A percentile compares a stretch with the other conserved stretches of the same genome.
Evolutionary conservation across 2,329 filamentous ascomycete genomes (phyloP).

Genomic region (Colletotrichum brevisporum): DNA sequence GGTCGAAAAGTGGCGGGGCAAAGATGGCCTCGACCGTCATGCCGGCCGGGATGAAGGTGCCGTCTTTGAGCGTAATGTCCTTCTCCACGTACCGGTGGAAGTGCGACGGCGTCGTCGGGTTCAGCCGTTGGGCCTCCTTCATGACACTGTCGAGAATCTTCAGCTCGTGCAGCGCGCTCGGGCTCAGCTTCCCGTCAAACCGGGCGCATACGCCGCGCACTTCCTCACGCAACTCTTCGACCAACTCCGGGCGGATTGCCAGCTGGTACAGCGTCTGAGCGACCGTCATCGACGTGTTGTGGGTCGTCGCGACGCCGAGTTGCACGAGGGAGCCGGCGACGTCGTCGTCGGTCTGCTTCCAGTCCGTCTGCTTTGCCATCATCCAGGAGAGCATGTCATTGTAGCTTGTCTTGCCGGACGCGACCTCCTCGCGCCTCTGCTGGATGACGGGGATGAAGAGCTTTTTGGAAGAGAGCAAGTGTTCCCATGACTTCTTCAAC

Average conservation of each 20-base stretch:
- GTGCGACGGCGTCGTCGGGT: slow-evolving; percentile 41
- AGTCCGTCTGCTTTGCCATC: slow-evolving; percentile 52
- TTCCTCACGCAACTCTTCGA: slow-evolving; percentile 65
- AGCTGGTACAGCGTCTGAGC: slow-evolving; percentile 62
- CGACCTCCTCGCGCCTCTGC: slow-evolving; percentile 1
- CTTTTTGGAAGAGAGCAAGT: slow-evolving; percentile 6
- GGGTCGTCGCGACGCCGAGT: slow-evolving; percentile 61
- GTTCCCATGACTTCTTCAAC: slow-evolving; percentile 14
- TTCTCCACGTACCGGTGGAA: slow-evolving; percentile 57
- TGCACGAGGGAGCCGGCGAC: slow-evolving; percentile 56
- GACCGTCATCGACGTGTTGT: slow-evolving; percentile 60
- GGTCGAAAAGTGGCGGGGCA: slow-evolving; percentile 15
- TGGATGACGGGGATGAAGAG: slow-evolving; percentile 15
- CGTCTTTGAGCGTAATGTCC: slow-evolving; percentile 53
- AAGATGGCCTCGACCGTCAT: slow-evolving; percentile 55
- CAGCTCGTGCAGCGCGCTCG: slow-evolving; percentile 49
- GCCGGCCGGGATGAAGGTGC: slow-evolving; percentile 27
- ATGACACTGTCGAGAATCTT: slow-evolving; percentile 53
- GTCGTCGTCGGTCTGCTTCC: slow-evolving; percentile 46
- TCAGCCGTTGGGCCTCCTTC: slow-evolving; percentile 51
- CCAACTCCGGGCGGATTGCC: slow-evolving; percentile 61
- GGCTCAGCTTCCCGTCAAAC: slow-evolving; percentile 48
- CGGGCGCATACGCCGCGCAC: slow-evolving; percentile 52
- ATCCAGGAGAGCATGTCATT: slow-evolving; percentile 49
- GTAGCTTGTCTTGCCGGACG: background rate